A percentile compares a stretch with the other conserved stretches of the same genome.
These are phyloP conservation scores for Erysiphe pulchra DNA, from an alignment of 2,329 filamentous ascomycete species.

Conservation along the genomic window DNA sequence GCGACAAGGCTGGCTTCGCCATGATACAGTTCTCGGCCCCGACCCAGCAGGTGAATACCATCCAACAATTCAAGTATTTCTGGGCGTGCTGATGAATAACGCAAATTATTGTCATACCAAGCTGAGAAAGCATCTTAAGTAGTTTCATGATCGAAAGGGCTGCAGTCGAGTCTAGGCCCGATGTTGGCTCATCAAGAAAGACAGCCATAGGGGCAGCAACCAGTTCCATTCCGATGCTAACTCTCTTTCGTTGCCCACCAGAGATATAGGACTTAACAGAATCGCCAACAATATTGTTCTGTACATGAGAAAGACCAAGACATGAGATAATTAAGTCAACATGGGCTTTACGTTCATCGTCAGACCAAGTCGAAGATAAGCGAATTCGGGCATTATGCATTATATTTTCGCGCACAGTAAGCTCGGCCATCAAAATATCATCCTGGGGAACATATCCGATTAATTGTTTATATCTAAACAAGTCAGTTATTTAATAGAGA, in stretches of 20 bases:
- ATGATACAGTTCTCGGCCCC: conserved; percentile 28
- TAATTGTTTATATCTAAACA: conserved; percentile 25
- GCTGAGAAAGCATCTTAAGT: conserved; percentile 30
- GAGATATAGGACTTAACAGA: conserved; percentile 35
- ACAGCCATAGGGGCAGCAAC: conserved; percentile 30
- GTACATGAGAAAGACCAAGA: conserved; percentile 16
- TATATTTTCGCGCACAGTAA: conserved; percentile 36
- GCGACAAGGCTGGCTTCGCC: conserved; percentile 20
- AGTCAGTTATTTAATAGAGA: not conserved
- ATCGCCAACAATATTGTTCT: conserved; percentile 24
- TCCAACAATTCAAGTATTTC: conserved; percentile 32
- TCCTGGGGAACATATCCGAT: conserved; percentile 37
- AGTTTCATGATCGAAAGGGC: conserved; percentile 37
- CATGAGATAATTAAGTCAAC: conserved; percentile 31
- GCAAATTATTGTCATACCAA: conserved; percentile 26
- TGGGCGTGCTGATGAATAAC: conserved; percentile 28
- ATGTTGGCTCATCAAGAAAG: conserved; percentile 14
- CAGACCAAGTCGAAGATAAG: conserved; percentile 24
- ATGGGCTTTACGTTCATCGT: conserved; percentile 22
- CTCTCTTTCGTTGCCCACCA: conserved; percentile 34
- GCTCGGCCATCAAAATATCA: conserved; percentile 30
- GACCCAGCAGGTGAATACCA: conserved; percentile 33
- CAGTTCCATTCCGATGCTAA: conserved; percentile 33
- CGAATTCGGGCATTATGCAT: conserved; percentile 29
- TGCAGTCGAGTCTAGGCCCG: conserved; percentile 34